Base-by-base conservation (phyloP, 768 basidiomycete species). In the Tricholomella constricta region DNA sequence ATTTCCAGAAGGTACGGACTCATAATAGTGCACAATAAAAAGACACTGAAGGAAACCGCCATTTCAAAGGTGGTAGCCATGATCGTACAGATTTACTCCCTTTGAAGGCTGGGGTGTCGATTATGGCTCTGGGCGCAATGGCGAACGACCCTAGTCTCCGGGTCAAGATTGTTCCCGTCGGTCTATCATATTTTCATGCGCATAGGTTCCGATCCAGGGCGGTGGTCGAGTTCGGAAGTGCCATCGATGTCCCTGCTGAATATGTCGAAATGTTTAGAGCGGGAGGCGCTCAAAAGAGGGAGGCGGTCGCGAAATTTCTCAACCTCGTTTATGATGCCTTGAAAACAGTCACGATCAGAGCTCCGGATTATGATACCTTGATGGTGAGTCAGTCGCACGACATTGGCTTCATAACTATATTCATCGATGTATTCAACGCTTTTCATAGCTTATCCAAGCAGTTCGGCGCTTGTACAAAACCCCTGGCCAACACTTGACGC, bases 81-180 rank as follows among this genome's bases (percentile, higher is more conserved):
- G 97, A 99, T 71, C 88, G 97, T 35, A 95, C 92, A 8, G 94
- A 98, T 70, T 80, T 98, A 45, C 82, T 98, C 17, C 97, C 97
- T 2, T 80, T 99, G 35, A 99, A 99, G 72, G 97, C 97, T 25
- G 97, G 97, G 4, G 95, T 98, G 31, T 90, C 94, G 1, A 83
- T 98, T 62, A 98, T 99, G 95, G 95, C 97, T 20, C 80, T 99
- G 8, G 97, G 97, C 22, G 95, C 97, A 4, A 96, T 98, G 93
- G 91, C 91, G 9, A 89, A 89, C 56, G 84, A 98, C 66, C 86
- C 94, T 5, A 82, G 76, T 52, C 77, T 95, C 31, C 83, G 85
- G 58, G 94, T 99, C 65, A 91, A 92, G 69, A 92, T 99, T 56
- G 94, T 95, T 66, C 85, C 94, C 66, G 85, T 94, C 67, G 83